Evolutionary conservation across 2,329 filamentous ascomycete species (phyloP).

Genomic region (Dothidotthia symphoricarpi): DNA sequence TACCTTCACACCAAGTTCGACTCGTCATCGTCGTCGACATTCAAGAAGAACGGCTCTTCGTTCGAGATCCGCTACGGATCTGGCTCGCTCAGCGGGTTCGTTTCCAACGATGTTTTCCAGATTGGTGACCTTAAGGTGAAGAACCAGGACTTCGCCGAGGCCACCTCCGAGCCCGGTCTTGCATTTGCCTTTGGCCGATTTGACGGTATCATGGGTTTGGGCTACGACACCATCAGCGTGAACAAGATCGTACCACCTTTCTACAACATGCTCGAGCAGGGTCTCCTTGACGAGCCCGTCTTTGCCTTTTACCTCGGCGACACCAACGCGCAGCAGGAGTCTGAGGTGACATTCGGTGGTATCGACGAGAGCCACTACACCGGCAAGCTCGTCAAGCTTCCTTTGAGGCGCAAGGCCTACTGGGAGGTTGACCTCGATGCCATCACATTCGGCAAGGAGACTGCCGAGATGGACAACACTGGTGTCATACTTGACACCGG

Average conservation of each 20-base stretch:
- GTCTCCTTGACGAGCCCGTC: slow-evolving; percentile 83
- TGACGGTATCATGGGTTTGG: slow-evolving; percentile 92
- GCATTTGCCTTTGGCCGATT: slow-evolving; percentile 98
- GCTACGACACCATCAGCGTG: slow-evolving; percentile 94
- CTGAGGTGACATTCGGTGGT: slow-evolving; percentile 87
- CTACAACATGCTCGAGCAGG: slow-evolving; percentile 92
- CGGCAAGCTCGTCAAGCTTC: slow-evolving; percentile 88
- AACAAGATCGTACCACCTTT: slow-evolving; percentile 93
- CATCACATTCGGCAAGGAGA: slow-evolving; percentile 82
- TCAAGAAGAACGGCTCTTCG: slow-evolving; percentile 87
- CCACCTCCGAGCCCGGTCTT: slow-evolving; percentile 89
- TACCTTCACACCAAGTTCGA: slow-evolving; percentile 98
- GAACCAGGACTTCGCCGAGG: slow-evolving; percentile 92
- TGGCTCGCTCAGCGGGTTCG: slow-evolving; percentile 86
- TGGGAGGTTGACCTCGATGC: slow-evolving; percentile 98
- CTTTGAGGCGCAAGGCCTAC: slow-evolving; percentile 96
- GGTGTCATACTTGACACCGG: slow-evolving; percentile 98
- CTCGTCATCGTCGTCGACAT: slow-evolving; percentile 81
- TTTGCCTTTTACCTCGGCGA: slow-evolving; percentile 96
- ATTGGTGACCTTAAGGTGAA: slow-evolving; percentile 90
- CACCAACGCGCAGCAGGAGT: slow-evolving; percentile 68
- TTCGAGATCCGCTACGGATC: slow-evolving; percentile 97
- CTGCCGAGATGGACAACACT: slow-evolving; percentile 87
- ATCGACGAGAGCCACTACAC: slow-evolving; percentile 77
- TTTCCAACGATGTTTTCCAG: slow-evolving; percentile 80